phyloP scores from a whole-genome alignment of 2,329 filamentous ascomycete genomes.

The Lecanosticta acicola region DNA sequence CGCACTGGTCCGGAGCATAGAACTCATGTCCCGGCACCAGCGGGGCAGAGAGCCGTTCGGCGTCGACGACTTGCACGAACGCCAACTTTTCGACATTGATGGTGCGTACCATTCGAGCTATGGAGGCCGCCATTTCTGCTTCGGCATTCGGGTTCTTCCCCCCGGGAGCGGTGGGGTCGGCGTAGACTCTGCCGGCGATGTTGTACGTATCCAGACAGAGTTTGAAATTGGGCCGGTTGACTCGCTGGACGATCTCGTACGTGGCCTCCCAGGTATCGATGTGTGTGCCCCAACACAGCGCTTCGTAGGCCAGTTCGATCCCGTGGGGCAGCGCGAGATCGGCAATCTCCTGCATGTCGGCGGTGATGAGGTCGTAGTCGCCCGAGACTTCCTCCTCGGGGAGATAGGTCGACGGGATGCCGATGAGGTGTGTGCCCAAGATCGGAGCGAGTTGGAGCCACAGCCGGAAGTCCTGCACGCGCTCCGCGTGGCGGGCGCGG shows the following conservation, averaged over 20 bases:
- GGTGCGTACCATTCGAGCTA: conserved; percentile 49
- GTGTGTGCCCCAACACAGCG: conserved; percentile 65
- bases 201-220: conserved; percentile 75
- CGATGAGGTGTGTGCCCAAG: conserved; percentile 65
- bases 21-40: conserved; percentile 54
- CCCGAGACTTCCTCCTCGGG: conserved; percentile 46
- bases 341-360: conserved; percentile 59
- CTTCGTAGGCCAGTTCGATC: conserved; percentile 68
- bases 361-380: conserved; percentile 52
- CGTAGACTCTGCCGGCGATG: conserved; percentile 65
- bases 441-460: conserved; percentile 64
- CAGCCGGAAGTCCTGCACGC: conserved; percentile 58
- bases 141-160: conserved; percentile 54
- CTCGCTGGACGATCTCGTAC: conserved; percentile 61
- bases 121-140: conserved; percentile 48
- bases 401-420: conserved; percentile 68
- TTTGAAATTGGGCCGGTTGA: conserved; percentile 67
- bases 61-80: conserved; percentile 72
- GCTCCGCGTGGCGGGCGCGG: conserved; percentile 50
- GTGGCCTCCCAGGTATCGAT: conserved; percentile 65
- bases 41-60: conserved; percentile 56
- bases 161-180: conserved; percentile 54
- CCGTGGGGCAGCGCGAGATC: conserved; percentile 58
- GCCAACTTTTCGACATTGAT: conserved; percentile 63
- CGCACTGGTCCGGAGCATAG: conserved; percentile 53